phyloP scores from a whole-genome alignment of 2,329 filamentous ascomycete species.

The Claviceps quebecensis region DNA sequence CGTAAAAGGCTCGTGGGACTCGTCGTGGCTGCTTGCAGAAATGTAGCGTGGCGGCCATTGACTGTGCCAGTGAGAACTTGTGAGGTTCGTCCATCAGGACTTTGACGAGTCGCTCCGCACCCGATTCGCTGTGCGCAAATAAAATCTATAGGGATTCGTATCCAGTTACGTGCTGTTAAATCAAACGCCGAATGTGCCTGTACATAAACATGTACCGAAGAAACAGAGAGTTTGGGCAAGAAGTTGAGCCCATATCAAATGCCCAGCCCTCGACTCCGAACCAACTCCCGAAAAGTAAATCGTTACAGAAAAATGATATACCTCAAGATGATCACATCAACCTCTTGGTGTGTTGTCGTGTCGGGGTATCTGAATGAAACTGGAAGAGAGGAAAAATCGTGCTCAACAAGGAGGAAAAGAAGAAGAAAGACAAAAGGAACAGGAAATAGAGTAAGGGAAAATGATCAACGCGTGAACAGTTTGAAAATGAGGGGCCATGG shows the following conservation, averaged over 20 bases:
- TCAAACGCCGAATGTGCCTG: slow-evolving; percentile 19
- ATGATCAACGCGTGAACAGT: slow-evolving; percentile 13
- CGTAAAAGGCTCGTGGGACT: background rate
- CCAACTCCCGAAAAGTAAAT: background rate
- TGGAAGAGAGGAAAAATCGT: slow-evolving; percentile 19
- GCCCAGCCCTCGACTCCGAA: background rate
- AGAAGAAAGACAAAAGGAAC: slow-evolving; percentile 10
- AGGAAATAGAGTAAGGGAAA: slow-evolving; percentile 8
- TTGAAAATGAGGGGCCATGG: too few relatives aligned
- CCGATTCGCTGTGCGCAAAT: background rate
- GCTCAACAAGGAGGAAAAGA: slow-evolving; percentile 13
- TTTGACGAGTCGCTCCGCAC: background rate
- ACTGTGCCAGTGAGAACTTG: background rate
- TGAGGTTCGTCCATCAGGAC: background rate
- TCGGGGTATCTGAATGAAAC: slow-evolving; percentile 24
- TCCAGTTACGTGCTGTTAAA: background rate
- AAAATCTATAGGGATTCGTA: background rate
- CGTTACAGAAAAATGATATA: slow-evolving; percentile 9
- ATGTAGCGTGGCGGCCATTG: background rate
- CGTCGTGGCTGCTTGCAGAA: background rate
- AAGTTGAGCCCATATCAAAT: background rate
- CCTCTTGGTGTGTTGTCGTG: slow-evolving; percentile 21
- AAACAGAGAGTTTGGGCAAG: background rate
- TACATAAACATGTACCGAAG: slow-evolving; percentile 18
- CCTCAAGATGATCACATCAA: slow-evolving; percentile 12